A percentile compares a stretch with the other conserved stretches of the same genome.
phyloP scores from a whole-genome alignment of 106 monocot genomes.

The Acorus gramineus region DNA sequence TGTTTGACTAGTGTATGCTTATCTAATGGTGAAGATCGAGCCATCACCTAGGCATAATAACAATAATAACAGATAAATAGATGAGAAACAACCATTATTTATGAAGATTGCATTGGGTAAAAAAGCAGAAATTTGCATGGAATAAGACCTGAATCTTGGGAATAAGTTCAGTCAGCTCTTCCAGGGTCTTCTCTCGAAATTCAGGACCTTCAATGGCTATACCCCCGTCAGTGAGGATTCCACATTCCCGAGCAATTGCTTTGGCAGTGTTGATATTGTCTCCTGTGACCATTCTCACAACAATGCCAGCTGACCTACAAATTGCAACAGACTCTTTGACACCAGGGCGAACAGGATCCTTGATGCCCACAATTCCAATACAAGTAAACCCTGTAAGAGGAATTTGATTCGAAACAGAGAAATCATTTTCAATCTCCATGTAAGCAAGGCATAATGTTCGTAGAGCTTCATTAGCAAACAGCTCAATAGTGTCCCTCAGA shows the following conservation, averaged over 20 bases:
- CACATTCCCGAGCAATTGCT: slow-evolving; percentile 40
- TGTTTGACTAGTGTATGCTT: slow-evolving; percentile 38
- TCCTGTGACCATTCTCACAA: slow-evolving; percentile 41
- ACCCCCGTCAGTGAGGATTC: slow-evolving; percentile 34
- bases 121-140: not conserved
- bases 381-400: slow-evolving; percentile 29
- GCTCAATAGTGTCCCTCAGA: slow-evolving; percentile 26
- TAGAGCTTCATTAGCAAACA: slow-evolving; percentile 36
- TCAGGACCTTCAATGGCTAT: slow-evolving; percentile 38
- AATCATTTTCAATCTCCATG: slow-evolving; percentile 18
- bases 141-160: slow-evolving; percentile 28
- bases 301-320: slow-evolving; percentile 32
- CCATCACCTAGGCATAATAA: slow-evolving; percentile 29
- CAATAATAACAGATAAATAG: too few species aligned
- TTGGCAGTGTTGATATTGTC: slow-evolving; percentile 41
- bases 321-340: slow-evolving; percentile 38
- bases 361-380: slow-evolving; percentile 41
- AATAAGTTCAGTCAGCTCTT: slow-evolving; percentile 33
- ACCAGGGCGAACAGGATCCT: slow-evolving; percentile 38
- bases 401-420: slow-evolving; percentile 18
- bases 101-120: not conserved
- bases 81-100: not conserved
- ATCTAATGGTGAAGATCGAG: slow-evolving; percentile 48
- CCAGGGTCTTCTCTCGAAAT: slow-evolving; percentile 26
- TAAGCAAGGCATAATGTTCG: slow-evolving; percentile 34